Conservation (phyloP, 352 stramenopile species). For the Globisporangium nagaii region DNA sequence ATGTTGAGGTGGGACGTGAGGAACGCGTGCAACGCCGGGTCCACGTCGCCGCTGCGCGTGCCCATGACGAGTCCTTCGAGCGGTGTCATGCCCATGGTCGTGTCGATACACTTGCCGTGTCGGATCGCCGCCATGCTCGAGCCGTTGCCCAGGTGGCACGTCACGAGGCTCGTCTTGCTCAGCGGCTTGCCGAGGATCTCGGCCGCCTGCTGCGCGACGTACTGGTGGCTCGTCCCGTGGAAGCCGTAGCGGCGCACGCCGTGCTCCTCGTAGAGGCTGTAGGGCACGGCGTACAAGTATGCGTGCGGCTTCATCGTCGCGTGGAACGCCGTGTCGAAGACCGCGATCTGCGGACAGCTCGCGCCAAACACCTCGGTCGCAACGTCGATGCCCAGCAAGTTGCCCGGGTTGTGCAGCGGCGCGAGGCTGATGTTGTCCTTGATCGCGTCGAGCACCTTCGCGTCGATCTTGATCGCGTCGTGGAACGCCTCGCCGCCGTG, state of each 20-base stretch:
- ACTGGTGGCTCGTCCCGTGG: constrained; percentile 87
- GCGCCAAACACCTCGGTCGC: constrained; percentile 67
- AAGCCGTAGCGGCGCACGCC: constrained; percentile 88
- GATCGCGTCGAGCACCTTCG: constrained; percentile 45
- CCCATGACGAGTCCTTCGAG: constrained; percentile 88
- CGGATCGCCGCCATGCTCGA: constrained; percentile 77
- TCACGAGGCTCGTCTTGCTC: constrained; percentile 66
- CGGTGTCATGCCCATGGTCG: constrained; percentile 88
- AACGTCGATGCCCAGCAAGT: constrained; percentile 82
- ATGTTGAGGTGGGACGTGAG: constrained; percentile 63
- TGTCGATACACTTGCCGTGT: constrained; percentile 80
- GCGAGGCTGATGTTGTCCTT: constrained; percentile 60
- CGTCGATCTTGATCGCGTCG: constrained; percentile 49
- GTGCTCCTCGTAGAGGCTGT: constrained; percentile 73
- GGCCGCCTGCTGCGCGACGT: constrained; percentile 71
- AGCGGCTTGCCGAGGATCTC: constrained; percentile 49
- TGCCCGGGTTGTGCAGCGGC: constrained; percentile 86
- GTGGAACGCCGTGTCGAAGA: constrained; percentile 92
- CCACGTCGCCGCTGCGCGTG: constrained; percentile 82
- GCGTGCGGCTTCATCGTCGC: constrained; percentile 76
- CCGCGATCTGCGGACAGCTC: constrained; percentile 58
- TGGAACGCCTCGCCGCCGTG: constrained; percentile 81
- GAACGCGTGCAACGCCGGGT: constrained; percentile 80
- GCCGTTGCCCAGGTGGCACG: constrained; percentile 86
- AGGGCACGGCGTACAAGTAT: constrained; percentile 78